These are phyloP conservation scores for Linnemannia schmuckeri DNA, from an alignment of 192 early-diverging fungal genomes.

Conservation along the genomic window DNA sequence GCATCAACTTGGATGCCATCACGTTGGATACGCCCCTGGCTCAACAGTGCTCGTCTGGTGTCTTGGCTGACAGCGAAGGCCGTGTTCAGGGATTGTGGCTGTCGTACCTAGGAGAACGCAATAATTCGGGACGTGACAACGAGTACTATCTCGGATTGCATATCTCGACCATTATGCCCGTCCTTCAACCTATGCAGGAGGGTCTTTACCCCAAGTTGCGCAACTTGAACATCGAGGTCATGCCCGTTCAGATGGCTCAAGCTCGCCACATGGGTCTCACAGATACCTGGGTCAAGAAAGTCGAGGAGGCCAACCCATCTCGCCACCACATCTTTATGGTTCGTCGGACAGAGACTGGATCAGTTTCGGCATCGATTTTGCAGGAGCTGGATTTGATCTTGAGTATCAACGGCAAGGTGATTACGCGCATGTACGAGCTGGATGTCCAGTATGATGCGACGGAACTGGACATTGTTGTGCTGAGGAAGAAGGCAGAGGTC, in stretches of 20 bases:
- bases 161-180: slow-evolving; percentile 65
- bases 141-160: slow-evolving; percentile 74
- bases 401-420: slow-evolving; percentile 75
- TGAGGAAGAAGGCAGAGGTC: slow-evolving; percentile 83
- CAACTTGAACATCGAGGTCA: slow-evolving; percentile 72
- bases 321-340: slow-evolving; percentile 72
- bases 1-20: slow-evolving; percentile 85
- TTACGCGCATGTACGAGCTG: slow-evolving; percentile 72
- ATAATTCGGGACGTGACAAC: slow-evolving; percentile 69
- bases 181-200: slow-evolving; percentile 63
- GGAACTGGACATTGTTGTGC: slow-evolving; percentile 68
- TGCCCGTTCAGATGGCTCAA: slow-evolving; percentile 67
- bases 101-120: slow-evolving; percentile 80
- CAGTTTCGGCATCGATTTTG: slow-evolving; percentile 68
- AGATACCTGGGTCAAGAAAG: slow-evolving; percentile 67
- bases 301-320: slow-evolving; percentile 66
- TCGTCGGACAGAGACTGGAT: slow-evolving; percentile 69
- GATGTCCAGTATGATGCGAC: slow-evolving; percentile 71
- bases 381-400: slow-evolving; percentile 78
- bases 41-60: slow-evolving; percentile 82
- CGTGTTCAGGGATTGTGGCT: slow-evolving; percentile 82
- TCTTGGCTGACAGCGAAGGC: slow-evolving; percentile 76
- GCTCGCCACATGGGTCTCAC: slow-evolving; percentile 73
- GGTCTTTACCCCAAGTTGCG: slow-evolving; percentile 69
- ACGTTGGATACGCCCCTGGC: slow-evolving; percentile 87